Conservation (phyloP, 257 asterid species). For the Primulina tabacum region DNA sequence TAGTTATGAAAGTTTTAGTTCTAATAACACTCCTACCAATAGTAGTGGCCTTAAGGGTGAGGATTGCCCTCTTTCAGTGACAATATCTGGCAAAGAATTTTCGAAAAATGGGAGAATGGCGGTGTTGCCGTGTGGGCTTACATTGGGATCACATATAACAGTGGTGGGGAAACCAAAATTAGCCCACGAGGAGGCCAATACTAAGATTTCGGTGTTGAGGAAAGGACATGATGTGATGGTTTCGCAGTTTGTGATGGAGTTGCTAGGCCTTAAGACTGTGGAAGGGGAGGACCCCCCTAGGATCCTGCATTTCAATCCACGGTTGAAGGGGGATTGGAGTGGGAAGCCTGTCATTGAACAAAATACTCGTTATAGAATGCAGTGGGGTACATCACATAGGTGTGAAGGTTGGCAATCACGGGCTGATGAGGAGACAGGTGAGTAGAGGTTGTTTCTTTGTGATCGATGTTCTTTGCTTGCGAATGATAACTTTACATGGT, state of each 20-base stretch:
- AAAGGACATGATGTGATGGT: slow-evolving; percentile 79
- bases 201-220: slow-evolving; percentile 70
- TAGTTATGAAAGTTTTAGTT: slow-evolving; percentile 8
- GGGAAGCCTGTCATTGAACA: slow-evolving; percentile 91
- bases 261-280: slow-evolving; percentile 84
- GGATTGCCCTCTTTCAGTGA: slow-evolving; percentile 61
- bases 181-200: slow-evolving; percentile 68
- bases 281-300: slow-evolving; percentile 97
- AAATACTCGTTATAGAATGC: slow-evolving; percentile 92
- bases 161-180: slow-evolving; percentile 69
- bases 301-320: slow-evolving; percentile 80
- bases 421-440: slow-evolving; percentile 94
- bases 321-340: slow-evolving; percentile 96
- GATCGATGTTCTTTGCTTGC: slow-evolving; percentile 7
- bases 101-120: slow-evolving; percentile 42
- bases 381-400: slow-evolving; percentile 89
- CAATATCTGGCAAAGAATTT: slow-evolving; percentile 52
- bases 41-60: slow-evolving; percentile 26
- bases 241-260: slow-evolving; percentile 90
- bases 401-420: slow-evolving; percentile 90
- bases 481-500: slow-evolving; percentile 16
- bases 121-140: slow-evolving; percentile 84
- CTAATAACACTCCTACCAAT: slow-evolving; percentile 10
- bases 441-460: slow-evolving; percentile 22
- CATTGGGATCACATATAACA: slow-evolving; percentile 80